These are phyloP conservation scores for Saccharomycopsis synnaedendra DNA, from an alignment of 805 yeast genomes.

Conservation along the genomic window DNA sequence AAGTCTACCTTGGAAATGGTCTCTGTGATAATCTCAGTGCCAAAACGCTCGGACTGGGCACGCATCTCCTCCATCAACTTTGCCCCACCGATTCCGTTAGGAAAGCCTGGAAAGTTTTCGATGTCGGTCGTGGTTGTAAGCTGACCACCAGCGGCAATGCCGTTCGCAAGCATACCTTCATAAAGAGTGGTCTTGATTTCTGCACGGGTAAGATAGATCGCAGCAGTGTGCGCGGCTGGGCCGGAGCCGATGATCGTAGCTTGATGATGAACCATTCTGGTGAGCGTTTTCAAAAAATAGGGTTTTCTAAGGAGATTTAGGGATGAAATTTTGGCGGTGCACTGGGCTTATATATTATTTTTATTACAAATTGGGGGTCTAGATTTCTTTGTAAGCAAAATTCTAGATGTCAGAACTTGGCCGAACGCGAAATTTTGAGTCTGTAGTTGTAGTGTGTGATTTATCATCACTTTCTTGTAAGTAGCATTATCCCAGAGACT, in stretches of 20 bases:
- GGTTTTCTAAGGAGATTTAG: too few species aligned
- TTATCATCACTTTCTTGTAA: too few species aligned
- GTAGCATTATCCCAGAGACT: too few species aligned
- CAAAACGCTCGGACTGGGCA: conserved; percentile 76
- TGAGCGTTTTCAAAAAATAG: neutral
- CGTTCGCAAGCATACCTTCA: conserved; percentile 94
- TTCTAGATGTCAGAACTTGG: too few species aligned
- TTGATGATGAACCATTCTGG: conserved; percentile 68
- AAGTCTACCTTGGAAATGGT: conserved; percentile 90
- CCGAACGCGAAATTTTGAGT: too few species aligned
- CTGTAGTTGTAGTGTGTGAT: too few species aligned
- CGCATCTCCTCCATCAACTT: conserved; percentile 92
- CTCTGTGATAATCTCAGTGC: conserved; percentile 91
- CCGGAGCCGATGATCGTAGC: conserved; percentile 93
- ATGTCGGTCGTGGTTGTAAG: conserved; percentile 97
- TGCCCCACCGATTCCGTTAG: conserved; percentile 80
- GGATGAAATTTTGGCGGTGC: too few species aligned
- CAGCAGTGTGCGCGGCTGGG: conserved; percentile 99
- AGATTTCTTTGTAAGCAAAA: too few species aligned
- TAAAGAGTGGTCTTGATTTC: conserved; percentile 88
- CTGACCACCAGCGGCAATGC: conserved; percentile 98
- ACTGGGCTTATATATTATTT: too few species aligned
- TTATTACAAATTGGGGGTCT: too few species aligned
- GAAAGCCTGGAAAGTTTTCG: conserved; percentile 99
- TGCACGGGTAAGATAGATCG: conserved; percentile 92